These are phyloP conservation scores for Myrmaecium sp. DNA, from an alignment of 2,329 filamentous ascomycete species.

Conservation along the genomic window DNA sequence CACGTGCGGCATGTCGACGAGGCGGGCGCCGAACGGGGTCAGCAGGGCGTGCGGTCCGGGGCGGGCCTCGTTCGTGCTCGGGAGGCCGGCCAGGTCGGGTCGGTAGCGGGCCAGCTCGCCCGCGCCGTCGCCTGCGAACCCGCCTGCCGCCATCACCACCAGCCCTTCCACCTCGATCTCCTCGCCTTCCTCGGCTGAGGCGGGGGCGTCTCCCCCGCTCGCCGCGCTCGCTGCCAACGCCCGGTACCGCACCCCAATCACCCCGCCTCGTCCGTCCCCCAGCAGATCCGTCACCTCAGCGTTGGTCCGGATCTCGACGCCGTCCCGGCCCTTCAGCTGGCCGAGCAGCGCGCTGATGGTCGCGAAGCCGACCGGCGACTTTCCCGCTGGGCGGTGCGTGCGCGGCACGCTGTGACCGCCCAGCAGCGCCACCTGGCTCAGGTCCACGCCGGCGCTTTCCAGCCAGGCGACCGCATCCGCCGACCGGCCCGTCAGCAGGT, in stretches of 20 bases:
- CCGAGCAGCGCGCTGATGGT: conserved; percentile 40
- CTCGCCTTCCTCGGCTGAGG: conserved; percentile 13
- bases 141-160: conserved; percentile 44
- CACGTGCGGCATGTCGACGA: conserved; percentile 33
- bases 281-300: conserved; percentile 38
- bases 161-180: conserved; percentile 30
- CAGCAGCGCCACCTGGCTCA: conserved; percentile 40
- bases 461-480: conserved; percentile 39
- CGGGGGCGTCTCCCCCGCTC: conserved; percentile 25
- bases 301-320: conserved; percentile 35
- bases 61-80: conserved; percentile 45
- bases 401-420: conserved; percentile 41
- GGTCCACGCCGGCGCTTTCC: conserved; percentile 39
- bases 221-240: neutral
- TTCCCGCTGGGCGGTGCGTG: conserved; percentile 40
- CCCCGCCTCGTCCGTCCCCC: conserved; percentile 10
- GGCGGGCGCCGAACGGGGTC: conserved; percentile 20
- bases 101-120: conserved; percentile 40
- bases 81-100: conserved; percentile 40
- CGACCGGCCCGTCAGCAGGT: conserved; percentile 31
- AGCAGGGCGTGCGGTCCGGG: conserved; percentile 35
- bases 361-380: conserved; percentile 40
- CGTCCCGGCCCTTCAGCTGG: conserved; percentile 29
- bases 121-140: conserved; percentile 44
- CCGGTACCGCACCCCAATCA: neutral